Percentiles rank a stretch among this genome's conserved stretches.
phyloP scores from a whole-genome alignment of 2,329 filamentous ascomycete genomes.

The Alternaria atra region DNA sequence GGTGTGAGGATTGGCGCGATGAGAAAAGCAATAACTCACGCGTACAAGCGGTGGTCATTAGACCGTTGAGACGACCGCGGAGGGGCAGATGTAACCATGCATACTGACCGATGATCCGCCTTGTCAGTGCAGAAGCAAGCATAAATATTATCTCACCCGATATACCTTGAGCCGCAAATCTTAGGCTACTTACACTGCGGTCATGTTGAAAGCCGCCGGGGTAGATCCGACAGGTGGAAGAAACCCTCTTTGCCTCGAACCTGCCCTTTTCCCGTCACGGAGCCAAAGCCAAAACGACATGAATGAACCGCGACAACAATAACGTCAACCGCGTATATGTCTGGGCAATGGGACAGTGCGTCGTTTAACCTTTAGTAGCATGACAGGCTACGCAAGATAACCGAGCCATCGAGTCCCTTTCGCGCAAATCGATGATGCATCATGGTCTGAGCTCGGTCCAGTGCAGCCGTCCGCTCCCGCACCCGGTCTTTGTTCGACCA shows the following conservation, averaged over 20 bases:
- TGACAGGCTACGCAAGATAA: background rate
- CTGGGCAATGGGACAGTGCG: background rate
- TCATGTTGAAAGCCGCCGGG: background rate
- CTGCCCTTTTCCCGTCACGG: background rate
- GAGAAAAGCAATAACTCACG: background rate
- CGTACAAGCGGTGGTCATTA: background rate
- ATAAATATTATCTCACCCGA: background rate
- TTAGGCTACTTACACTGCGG: background rate
- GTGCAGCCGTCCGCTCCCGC: slow-evolving; percentile 16
- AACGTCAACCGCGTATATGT: background rate
- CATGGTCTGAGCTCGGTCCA: slow-evolving; percentile 13
- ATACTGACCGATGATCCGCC: slow-evolving; percentile 4
- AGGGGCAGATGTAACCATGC: background rate
- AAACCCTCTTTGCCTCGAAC: background rate
- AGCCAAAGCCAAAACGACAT: background rate
- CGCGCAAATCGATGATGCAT: slow-evolving; percentile 15
- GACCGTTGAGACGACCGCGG: background rate
- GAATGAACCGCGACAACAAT: slow-evolving; percentile 2
- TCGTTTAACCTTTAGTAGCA: background rate
- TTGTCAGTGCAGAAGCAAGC: slow-evolving; percentile 8
- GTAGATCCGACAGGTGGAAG: slow-evolving; percentile 14
- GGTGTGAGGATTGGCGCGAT: background rate
- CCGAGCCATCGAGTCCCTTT: slow-evolving; percentile 3
- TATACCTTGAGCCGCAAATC: slow-evolving; percentile 12
- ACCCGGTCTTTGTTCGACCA: slow-evolving; percentile 23